Conservation (phyloP, 139 green algal species). For the Chlorokybus atmophyticus region DNA sequence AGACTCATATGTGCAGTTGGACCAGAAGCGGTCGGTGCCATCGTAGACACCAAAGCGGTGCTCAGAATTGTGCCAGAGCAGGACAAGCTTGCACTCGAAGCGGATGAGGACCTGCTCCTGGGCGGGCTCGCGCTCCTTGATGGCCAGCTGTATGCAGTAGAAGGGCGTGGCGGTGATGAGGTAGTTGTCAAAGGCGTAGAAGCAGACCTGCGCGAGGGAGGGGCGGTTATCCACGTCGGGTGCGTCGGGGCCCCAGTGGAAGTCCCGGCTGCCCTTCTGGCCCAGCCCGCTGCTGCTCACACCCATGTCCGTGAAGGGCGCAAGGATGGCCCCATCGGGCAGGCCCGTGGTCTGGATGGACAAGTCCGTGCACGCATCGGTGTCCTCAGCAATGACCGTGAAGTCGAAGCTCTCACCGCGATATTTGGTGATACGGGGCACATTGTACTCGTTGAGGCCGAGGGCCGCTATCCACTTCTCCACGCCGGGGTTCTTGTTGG, state of each 20-base stretch:
- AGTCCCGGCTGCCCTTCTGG: conserved; percentile 6
- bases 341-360: conserved; percentile 7
- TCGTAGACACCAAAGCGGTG: conserved; percentile 10
- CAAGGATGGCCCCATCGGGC: background rate
- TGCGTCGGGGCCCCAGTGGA: conserved; percentile 1
- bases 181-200: conserved; percentile 24
- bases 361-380: conserved; percentile 21
- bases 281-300: background rate
- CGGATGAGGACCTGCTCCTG: conserved; percentile 13
- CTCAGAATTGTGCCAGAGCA: conserved; percentile 6
- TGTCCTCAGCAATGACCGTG: conserved; percentile 9
- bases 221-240: conserved; percentile 1
- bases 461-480: background rate
- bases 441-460: background rate
- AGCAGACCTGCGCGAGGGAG: conserved; percentile 12
- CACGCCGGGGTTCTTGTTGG: background rate
- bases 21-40: conserved; percentile 8
- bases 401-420: conserved; percentile 11
- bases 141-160: conserved; percentile 16
- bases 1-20: conserved; percentile 13
- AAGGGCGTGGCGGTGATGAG: conserved; percentile 16
- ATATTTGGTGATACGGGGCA: conserved; percentile 1
- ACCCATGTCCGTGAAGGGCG: conserved; percentile 3
- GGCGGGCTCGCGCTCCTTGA: background rate
- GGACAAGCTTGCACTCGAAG: conserved; percentile 22